A percentile compares a stretch with the other conserved stretches of the same genome.
Conservation (phyloP, 2,329 filamentous ascomycete genomes). For the Coleophoma cylindrospora region DNA sequence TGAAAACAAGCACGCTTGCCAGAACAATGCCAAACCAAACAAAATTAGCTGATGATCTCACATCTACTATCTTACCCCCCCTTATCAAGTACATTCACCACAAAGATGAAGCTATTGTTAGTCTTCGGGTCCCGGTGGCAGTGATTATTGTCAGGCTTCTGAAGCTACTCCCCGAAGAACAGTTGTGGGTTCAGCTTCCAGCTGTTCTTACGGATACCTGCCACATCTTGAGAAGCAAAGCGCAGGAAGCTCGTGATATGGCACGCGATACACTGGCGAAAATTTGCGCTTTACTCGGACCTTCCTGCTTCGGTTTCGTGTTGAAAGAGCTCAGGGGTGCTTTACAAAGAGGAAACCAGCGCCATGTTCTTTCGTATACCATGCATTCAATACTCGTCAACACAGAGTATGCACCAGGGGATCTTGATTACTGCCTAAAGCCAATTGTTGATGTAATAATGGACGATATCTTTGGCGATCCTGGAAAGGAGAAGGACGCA, state of each 20-base stretch:
- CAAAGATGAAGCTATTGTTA: conserved; percentile 92
- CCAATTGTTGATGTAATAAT: conserved; percentile 81
- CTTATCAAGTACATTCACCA: conserved; percentile 83
- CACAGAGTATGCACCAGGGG: conserved; percentile 69
- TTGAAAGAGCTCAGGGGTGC: conserved; percentile 83
- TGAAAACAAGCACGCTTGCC: conserved; percentile 43
- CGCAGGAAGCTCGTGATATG: conserved; percentile 85
- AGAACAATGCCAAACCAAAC: conserved; percentile 60
- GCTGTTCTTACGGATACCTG: conserved; percentile 87
- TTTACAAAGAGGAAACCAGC: conserved; percentile 79
- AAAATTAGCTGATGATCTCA: conserved; percentile 68
- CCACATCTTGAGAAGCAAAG: conserved; percentile 84
- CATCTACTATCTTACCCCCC: conserved; percentile 70
- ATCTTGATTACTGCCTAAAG: conserved; percentile 81
- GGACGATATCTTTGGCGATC: conserved; percentile 93
- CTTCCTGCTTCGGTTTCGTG: conserved; percentile 85
- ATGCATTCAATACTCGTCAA: conserved; percentile 85
- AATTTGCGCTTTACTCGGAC: conserved; percentile 75
- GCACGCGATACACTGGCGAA: conserved; percentile 83
- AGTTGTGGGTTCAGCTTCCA: conserved; percentile 71
- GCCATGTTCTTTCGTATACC: conserved; percentile 93
- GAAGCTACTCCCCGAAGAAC: conserved; percentile 67
- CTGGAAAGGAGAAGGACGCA: conserved; percentile 93
- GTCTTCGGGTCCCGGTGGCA: conserved; percentile 83
- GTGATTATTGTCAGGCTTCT: conserved; percentile 86